Base-by-base conservation (phyloP, 192 early-diverging fungal genomes). In the Coemansia sp. region DNA sequence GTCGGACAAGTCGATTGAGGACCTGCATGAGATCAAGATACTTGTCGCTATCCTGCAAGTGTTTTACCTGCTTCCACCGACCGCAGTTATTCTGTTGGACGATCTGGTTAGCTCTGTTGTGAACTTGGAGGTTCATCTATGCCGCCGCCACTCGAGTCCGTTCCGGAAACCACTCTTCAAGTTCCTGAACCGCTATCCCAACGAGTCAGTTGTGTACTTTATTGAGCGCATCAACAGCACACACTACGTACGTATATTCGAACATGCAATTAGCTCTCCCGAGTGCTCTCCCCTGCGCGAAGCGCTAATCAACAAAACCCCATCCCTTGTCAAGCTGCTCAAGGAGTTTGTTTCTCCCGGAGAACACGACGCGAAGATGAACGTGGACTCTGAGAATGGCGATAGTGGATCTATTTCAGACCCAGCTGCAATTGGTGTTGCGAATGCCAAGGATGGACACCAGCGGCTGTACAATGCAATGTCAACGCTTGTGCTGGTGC, bases 31-130 rank as follows among this genome's bases (percentile, higher is more conserved):
- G 68, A 94, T 99, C 63, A 90, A 91, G 66, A 92, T 99, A 60
- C 91, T 98, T 64, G 96, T 96, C 6, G 94, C 92, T 4, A 98
- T 98, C 13, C 73, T 98, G 57, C 89, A 98, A 59, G 90, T 99
- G 0, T 98, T 99, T 71, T 91, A 95, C 68, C 75, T 98, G 57
- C 77, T 99, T 38, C 98, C 97, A 4, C 74, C 94, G 37, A 87
- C 93, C 0, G 98, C 98, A 13, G 85, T 93, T 81, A 84, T 96
- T 17, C 96, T 98, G 63, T 84, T 99, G 84, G 93, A 93, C 50
- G 93, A 98, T 19, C 75, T 99, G 25, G 92, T 99, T 13, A 88
- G 89, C 5, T 87, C 89, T 13, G 93, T 98, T 1, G 71, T 98
- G 7, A 89, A 94, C 8, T 83, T 99, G 78, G 98, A 99, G 70